Evolutionary conservation across 2,329 filamentous ascomycete species (phyloP), one percentile per base, ranked within the genome.

Genomic region (Paecilomyces formosus): DNA sequence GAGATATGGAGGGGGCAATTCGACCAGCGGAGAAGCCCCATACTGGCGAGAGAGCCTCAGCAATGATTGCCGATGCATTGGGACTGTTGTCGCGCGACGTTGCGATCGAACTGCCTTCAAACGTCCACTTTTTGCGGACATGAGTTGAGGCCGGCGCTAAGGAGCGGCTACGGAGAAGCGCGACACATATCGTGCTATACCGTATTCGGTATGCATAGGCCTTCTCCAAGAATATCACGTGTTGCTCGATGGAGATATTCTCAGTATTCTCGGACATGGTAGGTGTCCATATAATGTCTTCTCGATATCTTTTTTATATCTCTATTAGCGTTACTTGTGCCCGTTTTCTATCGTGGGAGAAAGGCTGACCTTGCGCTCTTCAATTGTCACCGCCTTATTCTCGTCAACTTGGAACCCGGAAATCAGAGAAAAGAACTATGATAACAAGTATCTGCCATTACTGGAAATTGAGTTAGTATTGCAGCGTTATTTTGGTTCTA

Each of bases 1-100:
- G 54, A 79, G 72, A 57, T 78, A 79, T 8, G 76, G 64, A 50
- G 77, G 76, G 57, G 75, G 75, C 59, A 76, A 62, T 62, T 76
- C 74, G 57, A 65, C 68, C 65, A 75, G 63, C 56, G 68, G 66
- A 59, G 68, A 57, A 11, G 64, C 65, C 56, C 72, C 70, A 60
- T 62, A 62, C 63, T 74, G 70, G 62, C 68, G 68, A 63, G 66
- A 63, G 55, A 74, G 64, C 55, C 70, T 69, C 55, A 67, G 54
- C 60, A 74, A 63, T 15, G 68, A 70, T 62, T 70, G 69, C 56
- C 71, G 70, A 63, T 74, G 71, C 74, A 76, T 76, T 55, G 63
- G 66, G 60, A 62, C 39, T n/a, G 18, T 18, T 45, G 39, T 45
- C n/a, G 39, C n/a, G 18, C 39, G n/a, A 45, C n/a, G 39, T 8